Evolutionary conservation across 345 rosid species (phyloP).

Genomic region (Eucalyptus guilfoylei): DNA sequence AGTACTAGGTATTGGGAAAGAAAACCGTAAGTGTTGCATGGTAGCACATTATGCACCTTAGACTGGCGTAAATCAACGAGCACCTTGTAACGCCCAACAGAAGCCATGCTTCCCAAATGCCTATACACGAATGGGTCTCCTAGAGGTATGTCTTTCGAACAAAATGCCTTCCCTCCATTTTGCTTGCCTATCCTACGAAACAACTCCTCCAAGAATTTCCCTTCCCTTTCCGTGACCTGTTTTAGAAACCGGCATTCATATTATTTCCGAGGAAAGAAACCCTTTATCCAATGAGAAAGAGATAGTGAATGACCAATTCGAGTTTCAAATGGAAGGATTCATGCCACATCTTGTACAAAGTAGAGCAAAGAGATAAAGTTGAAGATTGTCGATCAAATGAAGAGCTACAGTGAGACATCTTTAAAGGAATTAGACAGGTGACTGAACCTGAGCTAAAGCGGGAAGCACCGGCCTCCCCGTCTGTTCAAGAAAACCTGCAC

Average conservation of each 20-base stretch:
- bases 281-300: background rate
- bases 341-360: background rate
- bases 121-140: slow-evolving; percentile 57
- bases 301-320: background rate
- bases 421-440: too few species aligned
- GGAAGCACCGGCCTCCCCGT: slow-evolving; percentile 65
- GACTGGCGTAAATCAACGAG: slow-evolving; percentile 55
- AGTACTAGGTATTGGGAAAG: too few species aligned
- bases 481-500: slow-evolving; percentile 59
- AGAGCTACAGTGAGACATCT: too few species aligned
- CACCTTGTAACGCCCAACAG: slow-evolving; percentile 51
- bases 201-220: slow-evolving; percentile 38
- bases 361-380: background rate
- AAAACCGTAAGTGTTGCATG: too few species aligned
- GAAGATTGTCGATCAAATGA: too few species aligned
- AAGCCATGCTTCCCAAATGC: slow-evolving; percentile 70
- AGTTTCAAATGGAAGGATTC: background rate
- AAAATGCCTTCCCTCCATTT: slow-evolving; percentile 34
- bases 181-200: slow-evolving; percentile 43
- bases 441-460: slow-evolving; percentile 54
- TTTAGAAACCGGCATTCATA: too few species aligned
- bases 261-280: too few species aligned
- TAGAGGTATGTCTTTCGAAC: background rate
- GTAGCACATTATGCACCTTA: slow-evolving; percentile 14
- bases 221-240: slow-evolving; percentile 72